Evolutionary conservation across 805 yeast genomes (phyloP), one percentile per base, ranked within the genome.

Genomic region (Candida arabinofermentans): DNA sequence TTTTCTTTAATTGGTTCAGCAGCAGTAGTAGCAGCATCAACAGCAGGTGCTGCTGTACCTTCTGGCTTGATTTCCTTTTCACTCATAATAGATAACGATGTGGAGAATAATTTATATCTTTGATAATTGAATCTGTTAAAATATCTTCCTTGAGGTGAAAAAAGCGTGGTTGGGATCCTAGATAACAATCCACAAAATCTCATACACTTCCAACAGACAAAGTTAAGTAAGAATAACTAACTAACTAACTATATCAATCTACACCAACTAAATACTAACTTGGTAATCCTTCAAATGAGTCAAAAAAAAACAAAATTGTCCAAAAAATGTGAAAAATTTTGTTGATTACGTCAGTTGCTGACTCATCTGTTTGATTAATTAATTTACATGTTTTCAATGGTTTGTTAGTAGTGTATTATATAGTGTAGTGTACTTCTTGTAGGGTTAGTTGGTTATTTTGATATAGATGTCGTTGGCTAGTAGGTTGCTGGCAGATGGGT

Each of bases 1-100:
- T 53, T 60, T 18, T 40, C 32, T 14, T 29, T 29, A 12, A 16
- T 47, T 22, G 53, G 43, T 10, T 88, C 80, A 67, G 84, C 85
- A 31, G 71, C 78, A 54, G 71, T 73, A 31, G 54, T 42, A 21
- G 50, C 46, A n/a, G 40, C 49, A 24, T 42, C 51, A 10, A 44
- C 54, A 9, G 46, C 44, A 34, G n/a, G n/a, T 14, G 18, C 8
- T 14, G 50, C 50, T 8, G 51, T 46, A 24, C 34, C 43, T 24
- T 42, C 50, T 21, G 43, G 39, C 23, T 47, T 44, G n/a, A 38
- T 36, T 37, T 54, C 52, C 41, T 53, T 46, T 45, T 53, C 61
- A 36, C 62, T 58, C 64, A 59, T 59, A 37, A 26, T 50, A 21
- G 37, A 39, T 6, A 17, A 2, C 21, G 39, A 35, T 36, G 26